Conservation (phyloP, 2,329 filamentous ascomycete species). For the Apiospora kogelbergensis region DNA sequence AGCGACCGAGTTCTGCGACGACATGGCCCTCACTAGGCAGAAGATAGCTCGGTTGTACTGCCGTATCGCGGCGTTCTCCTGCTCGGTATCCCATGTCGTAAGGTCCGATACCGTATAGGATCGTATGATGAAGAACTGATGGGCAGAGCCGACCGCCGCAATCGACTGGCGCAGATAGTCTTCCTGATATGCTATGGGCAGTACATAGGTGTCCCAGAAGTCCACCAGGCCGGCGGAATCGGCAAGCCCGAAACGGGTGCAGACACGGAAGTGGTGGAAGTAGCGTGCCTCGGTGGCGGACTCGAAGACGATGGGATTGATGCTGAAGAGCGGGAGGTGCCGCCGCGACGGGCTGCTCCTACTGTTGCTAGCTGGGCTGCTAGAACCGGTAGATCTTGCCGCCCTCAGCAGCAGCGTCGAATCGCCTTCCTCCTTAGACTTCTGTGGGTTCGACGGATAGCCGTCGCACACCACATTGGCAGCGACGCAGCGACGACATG, state of each 20-base stretch:
- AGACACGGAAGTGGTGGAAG: slow-evolving; percentile 6
- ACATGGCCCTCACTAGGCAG: slow-evolving; percentile 6
- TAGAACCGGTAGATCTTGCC: neutral
- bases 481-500: neutral
- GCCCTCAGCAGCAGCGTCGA: too few species aligned
- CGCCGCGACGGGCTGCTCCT: neutral
- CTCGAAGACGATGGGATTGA: neutral
- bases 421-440: too few species aligned
- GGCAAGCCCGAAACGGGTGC: neutral
- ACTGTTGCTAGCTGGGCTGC: neutral
- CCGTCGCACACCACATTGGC: neutral
- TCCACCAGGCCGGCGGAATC: neutral
- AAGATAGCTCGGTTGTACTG: slow-evolving; percentile 7
- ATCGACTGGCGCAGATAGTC: neutral
- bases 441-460: neutral
- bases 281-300: slow-evolving; percentile 2
- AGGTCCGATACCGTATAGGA: neutral
- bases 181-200: neutral
- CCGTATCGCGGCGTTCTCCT: slow-evolving; percentile 2
- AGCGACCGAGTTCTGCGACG: neutral
- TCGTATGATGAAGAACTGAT: neutral
- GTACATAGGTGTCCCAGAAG: neutral
- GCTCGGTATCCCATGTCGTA: neutral
- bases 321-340: neutral
- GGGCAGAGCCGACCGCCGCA: neutral